Evolutionary conservation across 805 yeast genomes (phyloP), one percentile per base, ranked within the genome.

Genomic region (Metschnikowia drakensbergensis): DNA sequence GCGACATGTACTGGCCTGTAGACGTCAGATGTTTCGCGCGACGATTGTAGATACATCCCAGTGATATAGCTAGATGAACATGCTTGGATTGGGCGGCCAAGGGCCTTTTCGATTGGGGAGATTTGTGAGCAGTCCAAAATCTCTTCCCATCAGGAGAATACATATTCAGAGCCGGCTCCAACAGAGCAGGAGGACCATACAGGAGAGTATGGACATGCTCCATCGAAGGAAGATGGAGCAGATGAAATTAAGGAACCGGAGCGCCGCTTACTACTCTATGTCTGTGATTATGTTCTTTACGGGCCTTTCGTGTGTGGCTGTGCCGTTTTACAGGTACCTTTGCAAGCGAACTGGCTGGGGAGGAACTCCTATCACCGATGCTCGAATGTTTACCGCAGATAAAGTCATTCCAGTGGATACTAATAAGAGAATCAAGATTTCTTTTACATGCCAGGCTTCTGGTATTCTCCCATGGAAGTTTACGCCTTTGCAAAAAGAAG

Each of bases 301-400:
- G 13, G 88, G 96, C 0, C 71, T 92, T 5, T 79, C 96, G 0
- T 94, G 89, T 67, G 87, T 90, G 7, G 88, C 97, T 0, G 99
- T 94, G 17, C 98, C 98, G 4, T 69, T 94, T 5, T 94, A 94
- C 66, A 74, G 97, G 56, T 89, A 91, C 6, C 76, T 94, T 29
- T 94, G 99, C 73, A 88, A 91, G 58, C 79, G 95, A 66, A 91
- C 97, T 0, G 99, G 99, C 0, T 94, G 86, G 80, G 97, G 92
- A 43, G 99, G 99, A 37, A 83, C 86, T 6, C 98, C 98, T 8
- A 86, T 91, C 58, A 91, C 97, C 0, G 98, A 94, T 63, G 67
- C 74, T 38, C 65, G 83, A 8, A 82, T 79, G 58, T 88, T 94
- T 67, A 88, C 97, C 1, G 82, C 89, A 23, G 98, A 92, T 62